Base-by-base conservation (phyloP, 1,139 yeast species). In the Zygotorulaspora mrakii region DNA sequence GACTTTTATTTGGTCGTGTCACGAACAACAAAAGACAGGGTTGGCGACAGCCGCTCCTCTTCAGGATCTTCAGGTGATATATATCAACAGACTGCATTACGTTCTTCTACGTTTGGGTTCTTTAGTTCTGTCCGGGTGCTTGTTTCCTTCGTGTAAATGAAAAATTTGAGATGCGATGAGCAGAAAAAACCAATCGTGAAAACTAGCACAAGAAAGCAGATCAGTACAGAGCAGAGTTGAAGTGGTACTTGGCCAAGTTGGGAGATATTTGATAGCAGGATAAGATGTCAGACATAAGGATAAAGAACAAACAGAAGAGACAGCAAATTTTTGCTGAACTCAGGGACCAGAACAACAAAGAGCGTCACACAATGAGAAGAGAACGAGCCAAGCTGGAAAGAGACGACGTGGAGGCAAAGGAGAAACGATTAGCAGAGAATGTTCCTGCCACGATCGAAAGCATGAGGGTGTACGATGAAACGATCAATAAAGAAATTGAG, bases 401-500 rank as follows among this genome's bases (percentile, higher is more conserved):
- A 40, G 77, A 71, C 25, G 84, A 89, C 59, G 96, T 96, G 0
- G 86, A 80, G 52, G 66, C 86, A 46, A 83, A 77, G 59, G 88
- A 79, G 44, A 82, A 87, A 59, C 78, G 98, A 62, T 69, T 89
- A 35, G 77, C 79, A 3, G 78, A 73, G 41, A 88, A 89, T 61
- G 78, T 86, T 1, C 94, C 98, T 1, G 82, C 79, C 18, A 94
- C 98, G 5, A 79, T 89, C 40, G 98, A 91, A 54, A 74, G 79
- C 44, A 87, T 86, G 70, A 72, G 98, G 60, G 94, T 82, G 0
- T 91, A 65, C 52, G 98, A 91, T 64, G 97, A 91, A 63, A 86
- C 96, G 1, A 83, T 88, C 11, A 61, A 56, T 18, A 54, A 55
- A 9, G 63, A 80, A 42, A 69, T 82, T 2, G 95, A 85, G 60